These are phyloP conservation scores for Irpex sp. DNA, from an alignment of 1,284 basidiomycete genomes.

Conservation along the genomic window DNA sequence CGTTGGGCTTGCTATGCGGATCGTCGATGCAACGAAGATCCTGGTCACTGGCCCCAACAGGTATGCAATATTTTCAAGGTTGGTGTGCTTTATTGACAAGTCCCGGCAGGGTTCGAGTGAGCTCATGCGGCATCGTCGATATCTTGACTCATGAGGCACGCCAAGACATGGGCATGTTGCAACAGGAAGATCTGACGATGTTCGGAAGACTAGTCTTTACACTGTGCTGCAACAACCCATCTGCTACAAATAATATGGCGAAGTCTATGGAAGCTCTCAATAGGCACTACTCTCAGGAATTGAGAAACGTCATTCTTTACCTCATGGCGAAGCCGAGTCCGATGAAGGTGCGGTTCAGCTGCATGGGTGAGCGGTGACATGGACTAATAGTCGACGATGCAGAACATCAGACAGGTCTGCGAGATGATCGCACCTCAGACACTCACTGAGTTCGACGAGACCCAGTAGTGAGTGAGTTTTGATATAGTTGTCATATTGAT, in stretches of 20 bases:
- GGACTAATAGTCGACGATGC: constrained; percentile 14
- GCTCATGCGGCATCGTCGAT: constrained; percentile 83
- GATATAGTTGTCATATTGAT: not conserved
- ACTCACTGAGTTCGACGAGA: constrained; percentile 80
- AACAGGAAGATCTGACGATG: constrained; percentile 87
- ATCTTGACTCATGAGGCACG: constrained; percentile 75
- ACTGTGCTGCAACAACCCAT: constrained; percentile 69
- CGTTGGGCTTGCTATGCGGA: constrained; percentile 77
- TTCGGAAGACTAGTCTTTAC: constrained; percentile 85
- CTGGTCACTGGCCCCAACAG: constrained; percentile 88
- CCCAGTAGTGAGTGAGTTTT: constrained; percentile 57
- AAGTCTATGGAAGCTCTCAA: constrained; percentile 79
- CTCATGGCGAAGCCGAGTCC: constrained; percentile 73
- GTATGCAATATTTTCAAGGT: constrained; percentile 33
- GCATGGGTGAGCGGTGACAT: constrained; percentile 7
- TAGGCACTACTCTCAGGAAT: constrained; percentile 75
- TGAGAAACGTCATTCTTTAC: constrained; percentile 80
- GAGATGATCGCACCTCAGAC: constrained; percentile 77
- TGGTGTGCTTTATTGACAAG: not conserved
- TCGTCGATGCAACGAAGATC: constrained; percentile 87
- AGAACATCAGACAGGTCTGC: constrained; percentile 79
- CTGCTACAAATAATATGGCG: constrained; percentile 61
- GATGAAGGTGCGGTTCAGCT: constrained; percentile 43
- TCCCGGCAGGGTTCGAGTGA: constrained; percentile 62
- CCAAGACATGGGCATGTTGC: constrained; percentile 56